phyloP scores from a whole-genome alignment of 352 stramenopile species.

The Saprolegnia diclina region DNA sequence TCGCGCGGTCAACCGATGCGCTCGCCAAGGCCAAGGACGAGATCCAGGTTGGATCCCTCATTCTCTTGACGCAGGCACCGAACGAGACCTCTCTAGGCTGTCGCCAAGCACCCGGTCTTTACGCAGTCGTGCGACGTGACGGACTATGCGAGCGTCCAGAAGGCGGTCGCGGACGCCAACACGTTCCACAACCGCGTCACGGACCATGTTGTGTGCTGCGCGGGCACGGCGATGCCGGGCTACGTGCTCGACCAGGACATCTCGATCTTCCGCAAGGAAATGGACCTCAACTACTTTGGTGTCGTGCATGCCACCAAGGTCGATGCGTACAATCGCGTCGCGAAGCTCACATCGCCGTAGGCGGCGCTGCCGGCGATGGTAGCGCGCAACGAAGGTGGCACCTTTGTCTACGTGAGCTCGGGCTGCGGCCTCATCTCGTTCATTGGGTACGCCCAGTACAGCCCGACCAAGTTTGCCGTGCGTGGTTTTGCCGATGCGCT shows the following conservation, averaged over 20 bases:
- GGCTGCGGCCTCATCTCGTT: constrained; percentile 65
- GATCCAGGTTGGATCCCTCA: constrained; percentile 40
- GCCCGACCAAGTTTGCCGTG: constrained; percentile 74
- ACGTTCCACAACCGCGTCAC: constrained; percentile 55
- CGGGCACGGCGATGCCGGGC: constrained; percentile 49
- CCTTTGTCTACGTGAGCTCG: constrained; percentile 69
- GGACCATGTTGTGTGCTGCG: constrained; percentile 69
- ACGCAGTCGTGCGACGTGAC: constrained; percentile 68
- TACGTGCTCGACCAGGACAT: constrained; percentile 77
- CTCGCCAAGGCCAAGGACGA: constrained; percentile 56
- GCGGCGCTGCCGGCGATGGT: constrained; percentile 77
- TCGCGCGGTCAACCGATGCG: constrained; percentile 51
- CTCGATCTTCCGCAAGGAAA: constrained; percentile 63
- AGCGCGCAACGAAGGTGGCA: constrained; percentile 43
- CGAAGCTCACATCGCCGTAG: not conserved
- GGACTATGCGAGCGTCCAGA: constrained; percentile 50
- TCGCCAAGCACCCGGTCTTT: constrained; percentile 49
- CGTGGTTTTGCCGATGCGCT: constrained; percentile 69
- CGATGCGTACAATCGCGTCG: not conserved
- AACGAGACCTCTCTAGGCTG: constrained; percentile 22
- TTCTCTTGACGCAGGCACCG: not conserved
- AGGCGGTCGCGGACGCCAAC: constrained; percentile 58
- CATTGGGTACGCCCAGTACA: constrained; percentile 79
- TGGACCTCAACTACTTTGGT: constrained; percentile 86
- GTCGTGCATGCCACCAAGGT: constrained; percentile 65